Percentiles rank a stretch among this genome's conserved stretches.
phyloP scores from a whole-genome alignment of 331 rosid genomes.

The Spiraea crenata region DNA sequence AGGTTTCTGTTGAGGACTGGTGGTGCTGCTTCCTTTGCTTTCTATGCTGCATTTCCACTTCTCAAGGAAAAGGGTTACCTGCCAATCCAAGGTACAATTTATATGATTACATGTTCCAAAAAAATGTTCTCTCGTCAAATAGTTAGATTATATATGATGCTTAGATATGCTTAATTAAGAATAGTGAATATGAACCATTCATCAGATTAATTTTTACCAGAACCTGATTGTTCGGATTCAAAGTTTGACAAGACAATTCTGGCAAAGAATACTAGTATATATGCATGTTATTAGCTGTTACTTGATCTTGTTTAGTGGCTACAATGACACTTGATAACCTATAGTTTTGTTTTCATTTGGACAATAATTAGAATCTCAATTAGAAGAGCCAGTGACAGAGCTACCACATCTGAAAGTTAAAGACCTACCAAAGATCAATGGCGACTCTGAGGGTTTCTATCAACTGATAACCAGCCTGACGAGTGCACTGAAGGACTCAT shows the following conservation, averaged over 20 bases:
- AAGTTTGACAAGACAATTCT: too few relatives aligned
- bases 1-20: constrained; percentile 40
- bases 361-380: constrained; percentile 28
- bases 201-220: too few relatives aligned
- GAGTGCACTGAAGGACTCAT: constrained; percentile 28
- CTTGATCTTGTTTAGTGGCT: too few relatives aligned
- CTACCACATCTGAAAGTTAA: constrained; percentile 46
- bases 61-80: constrained; percentile 31
- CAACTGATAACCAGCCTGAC: constrained; percentile 7
- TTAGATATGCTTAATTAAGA: too few relatives aligned
- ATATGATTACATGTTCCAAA: background rate
- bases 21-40: constrained; percentile 30
- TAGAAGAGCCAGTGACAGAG: constrained; percentile 38
- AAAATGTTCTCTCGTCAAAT: background rate
- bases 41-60: constrained; percentile 23
- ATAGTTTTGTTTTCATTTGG: too few relatives aligned
- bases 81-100: constrained; percentile 30
- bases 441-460: constrained; percentile 28
- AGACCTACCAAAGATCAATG: constrained; percentile 36
- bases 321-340: too few relatives aligned
- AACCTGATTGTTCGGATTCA: too few relatives aligned
- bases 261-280: too few relatives aligned
- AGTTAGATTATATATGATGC: too few relatives aligned
- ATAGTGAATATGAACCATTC: too few relatives aligned
- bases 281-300: too few relatives aligned